Evolutionary conservation across 164 flowering plant species (phyloP).

Genomic region (Cinnamomum chago): DNA sequence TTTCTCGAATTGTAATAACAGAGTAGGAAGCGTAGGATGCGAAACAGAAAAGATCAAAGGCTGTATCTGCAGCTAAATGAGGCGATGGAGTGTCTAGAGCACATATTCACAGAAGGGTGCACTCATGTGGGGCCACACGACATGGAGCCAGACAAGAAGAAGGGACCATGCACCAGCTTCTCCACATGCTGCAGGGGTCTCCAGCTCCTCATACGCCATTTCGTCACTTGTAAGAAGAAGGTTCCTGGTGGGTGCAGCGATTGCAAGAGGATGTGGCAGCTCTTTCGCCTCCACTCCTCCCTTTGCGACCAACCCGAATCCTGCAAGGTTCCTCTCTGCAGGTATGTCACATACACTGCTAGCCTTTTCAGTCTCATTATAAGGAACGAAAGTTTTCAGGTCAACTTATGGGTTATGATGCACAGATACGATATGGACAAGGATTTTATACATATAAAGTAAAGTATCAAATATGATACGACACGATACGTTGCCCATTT

Average conservation of each 20-base stretch:
- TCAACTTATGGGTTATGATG: too few relatives aligned
- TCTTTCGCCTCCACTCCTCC: conserved; percentile 72
- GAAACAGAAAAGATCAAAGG: conserved; percentile 41
- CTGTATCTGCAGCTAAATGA: conserved; percentile 72
- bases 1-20: conserved; percentile 20
- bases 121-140: conserved; percentile 66
- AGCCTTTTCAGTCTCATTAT: neutral
- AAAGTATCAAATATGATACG: too few relatives aligned
- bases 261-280: conserved; percentile 97
- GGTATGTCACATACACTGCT: conserved; percentile 33
- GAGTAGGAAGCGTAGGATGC: conserved; percentile 47
- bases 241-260: conserved; percentile 62
- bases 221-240: conserved; percentile 62
- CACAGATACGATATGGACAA: too few relatives aligned
- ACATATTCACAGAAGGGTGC: conserved; percentile 92
- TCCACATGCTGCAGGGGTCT: conserved; percentile 53
- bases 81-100: conserved; percentile 89
- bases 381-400: too few relatives aligned
- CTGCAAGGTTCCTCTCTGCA: conserved; percentile 91
- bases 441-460: too few relatives aligned
- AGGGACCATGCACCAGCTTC: conserved; percentile 53
- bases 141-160: conserved; percentile 32
- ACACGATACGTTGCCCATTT: too few relatives aligned
- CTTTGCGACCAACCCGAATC: conserved; percentile 57
- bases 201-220: conserved; percentile 66